phyloP scores from a whole-genome alignment of 495 filamentous ascomycete species.

The Penicillium taxi region DNA sequence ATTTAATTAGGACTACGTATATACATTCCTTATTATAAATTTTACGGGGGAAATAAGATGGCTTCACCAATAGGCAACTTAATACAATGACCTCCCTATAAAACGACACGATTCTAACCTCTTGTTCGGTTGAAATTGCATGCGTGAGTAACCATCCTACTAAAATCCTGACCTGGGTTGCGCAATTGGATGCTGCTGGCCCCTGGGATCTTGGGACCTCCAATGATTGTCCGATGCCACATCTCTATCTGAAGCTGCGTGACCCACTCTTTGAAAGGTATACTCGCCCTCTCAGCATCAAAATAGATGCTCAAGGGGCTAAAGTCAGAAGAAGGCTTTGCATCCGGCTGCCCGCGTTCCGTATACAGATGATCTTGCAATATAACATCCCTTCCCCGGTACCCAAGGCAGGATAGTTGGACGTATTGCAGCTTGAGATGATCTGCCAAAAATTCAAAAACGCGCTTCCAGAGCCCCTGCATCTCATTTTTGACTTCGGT shows the following conservation, averaged over 20 bases:
- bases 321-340: neutral
- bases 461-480: neutral
- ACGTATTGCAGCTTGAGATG: slow-evolving; percentile 1
- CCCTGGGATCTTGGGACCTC: neutral
- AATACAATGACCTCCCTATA: too few relatives aligned
- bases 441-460: slow-evolving; percentile 3
- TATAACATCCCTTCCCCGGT: neutral
- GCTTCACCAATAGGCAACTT: too few relatives aligned
- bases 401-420: neutral
- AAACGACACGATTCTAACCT: too few relatives aligned
- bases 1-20: too few relatives aligned
- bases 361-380: neutral
- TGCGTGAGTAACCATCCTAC: too few relatives aligned
- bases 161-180: too few relatives aligned
- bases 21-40: too few relatives aligned
- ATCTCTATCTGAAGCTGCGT: slow-evolving; percentile 4
- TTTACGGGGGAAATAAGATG: too few relatives aligned
- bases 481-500: slow-evolving; percentile 1
- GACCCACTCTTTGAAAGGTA: slow-evolving; percentile 2
- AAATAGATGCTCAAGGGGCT: slow-evolving; percentile 1
- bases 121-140: too few relatives aligned
- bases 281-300: slow-evolving; percentile 1
- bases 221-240: neutral
- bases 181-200: slow-evolving; percentile 2
- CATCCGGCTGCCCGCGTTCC: slow-evolving; percentile 3